phyloP scores from a whole-genome alignment of 208 protist species.

The Leishmania braziliensis region DNA sequence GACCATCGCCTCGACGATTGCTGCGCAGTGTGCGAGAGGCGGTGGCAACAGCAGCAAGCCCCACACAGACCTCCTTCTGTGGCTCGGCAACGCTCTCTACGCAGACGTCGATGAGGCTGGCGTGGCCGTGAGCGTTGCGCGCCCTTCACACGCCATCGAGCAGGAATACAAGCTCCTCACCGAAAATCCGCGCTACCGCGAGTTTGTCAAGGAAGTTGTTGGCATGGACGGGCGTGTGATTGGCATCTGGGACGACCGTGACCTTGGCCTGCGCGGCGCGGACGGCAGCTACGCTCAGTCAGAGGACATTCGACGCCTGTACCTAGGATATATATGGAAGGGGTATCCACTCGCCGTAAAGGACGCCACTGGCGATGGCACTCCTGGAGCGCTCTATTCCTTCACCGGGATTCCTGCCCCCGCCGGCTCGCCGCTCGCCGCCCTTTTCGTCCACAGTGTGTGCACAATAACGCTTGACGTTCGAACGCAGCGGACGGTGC shows the following conservation, averaged over 20 bases:
- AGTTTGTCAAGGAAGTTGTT: conserved; percentile 29
- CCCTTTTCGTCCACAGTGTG: conserved; percentile 41
- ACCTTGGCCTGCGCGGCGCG: conserved; percentile 66
- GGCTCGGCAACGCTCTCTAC: conserved; percentile 79
- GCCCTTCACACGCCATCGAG: conserved; percentile 9
- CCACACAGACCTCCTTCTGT: conserved; percentile 66
- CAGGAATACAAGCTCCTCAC: conserved; percentile 29
- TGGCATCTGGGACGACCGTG: conserved; percentile 86
- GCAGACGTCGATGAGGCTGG: conserved; percentile 43
- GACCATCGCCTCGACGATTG: conserved; percentile 27
- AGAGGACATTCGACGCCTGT: conserved; percentile 44
- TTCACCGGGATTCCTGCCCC: conserved; percentile 40
- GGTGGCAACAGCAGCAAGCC: not conserved
- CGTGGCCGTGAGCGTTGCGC: conserved; percentile 19
- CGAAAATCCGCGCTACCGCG: conserved; percentile 33
- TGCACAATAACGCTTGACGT: conserved; percentile 52
- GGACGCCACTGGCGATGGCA: conserved; percentile 17
- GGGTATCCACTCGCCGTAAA: conserved; percentile 12
- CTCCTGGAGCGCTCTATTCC: conserved; percentile 26
- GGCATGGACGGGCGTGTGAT: conserved; percentile 14
- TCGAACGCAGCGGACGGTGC: conserved; percentile 29
- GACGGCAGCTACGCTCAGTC: conserved; percentile 42
- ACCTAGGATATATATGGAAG: conserved; percentile 42
- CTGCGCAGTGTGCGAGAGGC: conserved; percentile 4
- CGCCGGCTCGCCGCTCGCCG: conserved; percentile 14